Evolutionary conservation across 192 early-diverging fungal species (phyloP).

Genomic region (Mortierella alpina): DNA sequence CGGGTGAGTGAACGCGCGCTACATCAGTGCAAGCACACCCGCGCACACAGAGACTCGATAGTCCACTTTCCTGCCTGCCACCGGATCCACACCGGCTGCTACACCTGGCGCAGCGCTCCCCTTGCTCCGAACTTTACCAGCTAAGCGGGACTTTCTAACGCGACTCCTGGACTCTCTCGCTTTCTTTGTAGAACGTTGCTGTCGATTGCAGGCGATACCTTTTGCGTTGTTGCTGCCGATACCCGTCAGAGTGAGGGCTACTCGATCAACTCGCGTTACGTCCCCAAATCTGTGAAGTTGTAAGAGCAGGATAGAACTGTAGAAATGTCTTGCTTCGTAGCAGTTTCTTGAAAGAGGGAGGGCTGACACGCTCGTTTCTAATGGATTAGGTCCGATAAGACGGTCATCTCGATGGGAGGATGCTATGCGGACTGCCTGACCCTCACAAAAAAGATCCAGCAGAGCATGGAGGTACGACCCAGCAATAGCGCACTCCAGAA

Average conservation of each 20-base stretch:
- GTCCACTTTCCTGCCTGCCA: neutral
- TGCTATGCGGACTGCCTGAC: constrained; percentile 91
- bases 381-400: constrained; percentile 72
- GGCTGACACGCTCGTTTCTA: neutral
- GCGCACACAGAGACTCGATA: neutral
- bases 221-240: constrained; percentile 93
- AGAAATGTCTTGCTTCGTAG: neutral
- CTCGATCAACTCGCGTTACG: constrained; percentile 93
- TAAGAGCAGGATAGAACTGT: constrained; percentile 21
- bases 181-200: constrained; percentile 60
- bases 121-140: neutral
- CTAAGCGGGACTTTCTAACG: neutral
- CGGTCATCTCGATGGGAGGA: constrained; percentile 86
- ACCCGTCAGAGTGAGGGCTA: constrained; percentile 96
- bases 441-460: constrained; percentile 83
- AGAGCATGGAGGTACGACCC: constrained; percentile 82
- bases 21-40: neutral
- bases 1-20: constrained; percentile 56
- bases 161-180: neutral
- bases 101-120: neutral
- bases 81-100: neutral
- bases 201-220: constrained; percentile 96
- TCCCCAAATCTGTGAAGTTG: constrained; percentile 91
- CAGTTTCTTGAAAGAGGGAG: neutral
- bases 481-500: neutral